phyloP scores from a whole-genome alignment of 352 stramenopile species.

The Phytophthora sp. region DNA sequence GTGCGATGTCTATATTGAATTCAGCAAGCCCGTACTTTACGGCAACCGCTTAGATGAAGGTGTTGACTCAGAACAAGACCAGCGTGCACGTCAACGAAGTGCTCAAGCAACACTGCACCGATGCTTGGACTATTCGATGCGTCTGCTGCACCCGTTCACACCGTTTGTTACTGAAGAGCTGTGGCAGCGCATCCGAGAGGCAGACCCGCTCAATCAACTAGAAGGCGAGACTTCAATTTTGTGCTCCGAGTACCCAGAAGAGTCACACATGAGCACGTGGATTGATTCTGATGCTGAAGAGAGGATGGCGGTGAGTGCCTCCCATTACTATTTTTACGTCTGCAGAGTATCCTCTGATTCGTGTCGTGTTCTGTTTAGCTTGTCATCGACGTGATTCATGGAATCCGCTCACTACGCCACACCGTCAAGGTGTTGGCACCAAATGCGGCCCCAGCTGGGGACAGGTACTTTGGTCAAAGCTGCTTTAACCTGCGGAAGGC shows the following conservation, averaged over 20 bases:
- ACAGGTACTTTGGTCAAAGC: conserved; percentile 24
- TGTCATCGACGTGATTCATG: conserved; percentile 91
- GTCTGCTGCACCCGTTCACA: conserved; percentile 98
- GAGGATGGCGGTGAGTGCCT: conserved; percentile 79
- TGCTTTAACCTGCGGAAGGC: not conserved
- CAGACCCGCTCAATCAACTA: conserved; percentile 40
- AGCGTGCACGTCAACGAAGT: conserved; percentile 64
- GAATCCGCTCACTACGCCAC: conserved; percentile 92
- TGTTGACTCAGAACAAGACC: conserved; percentile 30
- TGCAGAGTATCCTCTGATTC: not conserved
- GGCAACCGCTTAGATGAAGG: conserved; percentile 62
- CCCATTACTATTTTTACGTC: no score
- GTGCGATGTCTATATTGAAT: conserved; percentile 91
- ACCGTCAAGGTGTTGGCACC: conserved; percentile 76
- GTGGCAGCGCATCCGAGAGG: conserved; percentile 88
- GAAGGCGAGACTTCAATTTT: conserved; percentile 61
- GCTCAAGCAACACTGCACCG: conserved; percentile 94
- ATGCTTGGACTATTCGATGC: conserved; percentile 95
- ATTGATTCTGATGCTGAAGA: conserved; percentile 84
- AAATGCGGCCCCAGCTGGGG: conserved; percentile 33
- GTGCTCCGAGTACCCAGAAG: conserved; percentile 83
- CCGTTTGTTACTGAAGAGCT: conserved; percentile 99
- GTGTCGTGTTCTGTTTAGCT: conserved; percentile 38
- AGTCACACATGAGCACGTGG: conserved; percentile 80
- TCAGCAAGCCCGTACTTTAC: conserved; percentile 86